Evolutionary conservation across 169 alveolate genomes (phyloP), one percentile per base, ranked within the genome.

Genomic region (Plasmodium gaboni): DNA sequence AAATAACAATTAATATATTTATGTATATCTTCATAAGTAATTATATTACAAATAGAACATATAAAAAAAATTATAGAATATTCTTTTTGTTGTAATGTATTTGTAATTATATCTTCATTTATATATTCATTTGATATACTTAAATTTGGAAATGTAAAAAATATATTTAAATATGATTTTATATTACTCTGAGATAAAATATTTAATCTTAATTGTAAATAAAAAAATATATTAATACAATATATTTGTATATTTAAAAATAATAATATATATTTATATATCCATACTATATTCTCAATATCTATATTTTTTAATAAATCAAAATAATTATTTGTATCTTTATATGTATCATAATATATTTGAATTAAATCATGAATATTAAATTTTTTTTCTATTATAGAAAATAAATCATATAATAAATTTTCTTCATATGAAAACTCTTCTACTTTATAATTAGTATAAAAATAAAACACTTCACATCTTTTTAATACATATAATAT

Each of bases 181-280:
- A 80, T 26, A 65, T 80, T 68, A 12, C 8, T 51, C 3, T 68
- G 53, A 28, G 80, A 13, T 38, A 80, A 68, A 12, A 80, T 19
- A 38, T 80, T 68, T 46, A 55, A 57, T n/a, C 90, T 68, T 24
- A 80, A 26, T 15, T 80, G 90, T 46, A 80, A 28, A 60, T 53
- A 80, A 51, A 80, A 80, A 67, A 80, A 67, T 1, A 80, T 80
- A 68, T 80, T 80, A 51, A 80, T 68, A 60, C 90, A 80, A 26
- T 50, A 80, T 13, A 68, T 80, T 48, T 80, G 90, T 2, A 80
- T 53, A 61, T 80, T 80, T n/a, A 80, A 51, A 68, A 80, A 80
- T 26, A 80, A 63, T 13, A 80, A 12, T 19, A 80, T 22, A 60
- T 80, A 80, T 57, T 80, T 80, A 19, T 80, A 80, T 17, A 80